phyloP scores from a whole-genome alignment of 805 yeast genomes.

The Myxozyma nipponensis region DNA sequence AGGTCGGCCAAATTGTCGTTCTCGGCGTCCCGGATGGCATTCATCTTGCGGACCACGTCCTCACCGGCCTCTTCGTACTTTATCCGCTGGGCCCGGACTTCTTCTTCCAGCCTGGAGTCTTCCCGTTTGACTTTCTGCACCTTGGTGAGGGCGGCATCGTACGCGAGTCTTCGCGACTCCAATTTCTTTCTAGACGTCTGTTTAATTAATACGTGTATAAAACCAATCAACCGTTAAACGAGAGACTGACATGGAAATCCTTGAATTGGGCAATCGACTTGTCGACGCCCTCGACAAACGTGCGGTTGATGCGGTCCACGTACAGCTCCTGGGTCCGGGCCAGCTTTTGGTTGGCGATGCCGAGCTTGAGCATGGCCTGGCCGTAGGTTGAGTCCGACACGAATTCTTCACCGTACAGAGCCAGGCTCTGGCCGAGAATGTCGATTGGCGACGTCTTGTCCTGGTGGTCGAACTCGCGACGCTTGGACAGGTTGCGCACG shows the following conservation, averaged over 20 bases:
- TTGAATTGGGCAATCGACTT: constrained; percentile 27
- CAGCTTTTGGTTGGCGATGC: constrained; percentile 27
- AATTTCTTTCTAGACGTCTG: constrained; percentile 25
- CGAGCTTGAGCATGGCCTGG: constrained; percentile 26
- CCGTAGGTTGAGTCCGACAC: constrained; percentile 27
- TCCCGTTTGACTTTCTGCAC: constrained; percentile 29
- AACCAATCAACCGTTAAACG: background rate
- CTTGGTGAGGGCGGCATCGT: constrained; percentile 30
- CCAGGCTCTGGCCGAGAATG: constrained; percentile 28
- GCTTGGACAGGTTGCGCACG: constrained; percentile 28
- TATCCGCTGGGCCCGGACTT: constrained; percentile 30
- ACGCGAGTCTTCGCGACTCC: constrained; percentile 31
- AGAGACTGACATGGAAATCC: constrained; percentile 21
- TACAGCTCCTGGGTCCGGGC: constrained; percentile 27
- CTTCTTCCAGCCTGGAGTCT: constrained; percentile 31
- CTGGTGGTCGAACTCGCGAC: constrained; percentile 28
- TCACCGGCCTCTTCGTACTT: constrained; percentile 31
- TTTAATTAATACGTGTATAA: background rate
- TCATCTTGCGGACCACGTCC: constrained; percentile 30
- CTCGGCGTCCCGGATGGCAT: constrained; percentile 28
- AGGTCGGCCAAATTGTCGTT: constrained; percentile 19
- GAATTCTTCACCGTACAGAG: constrained; percentile 28
- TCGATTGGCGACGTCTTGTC: constrained; percentile 29
- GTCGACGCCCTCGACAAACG: constrained; percentile 26
- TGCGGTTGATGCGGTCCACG: constrained; percentile 27